Conservation (phyloP, 2,329 filamentous ascomycete genomes). For the Verticillium dahliae region DNA sequence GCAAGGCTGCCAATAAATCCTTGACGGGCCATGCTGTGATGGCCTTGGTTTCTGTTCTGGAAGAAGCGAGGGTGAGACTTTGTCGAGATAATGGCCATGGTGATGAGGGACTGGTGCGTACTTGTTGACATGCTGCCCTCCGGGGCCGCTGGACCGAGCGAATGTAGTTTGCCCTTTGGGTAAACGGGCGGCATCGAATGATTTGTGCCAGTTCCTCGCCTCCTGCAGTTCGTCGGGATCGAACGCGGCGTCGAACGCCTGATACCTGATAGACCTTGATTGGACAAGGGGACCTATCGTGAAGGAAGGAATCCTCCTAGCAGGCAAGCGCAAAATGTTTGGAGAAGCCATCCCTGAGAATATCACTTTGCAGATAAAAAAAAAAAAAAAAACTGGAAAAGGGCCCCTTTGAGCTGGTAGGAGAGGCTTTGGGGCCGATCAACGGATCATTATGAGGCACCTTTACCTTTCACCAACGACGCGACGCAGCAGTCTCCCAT, state of each 20-base stretch:
- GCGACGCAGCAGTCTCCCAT: too few species aligned
- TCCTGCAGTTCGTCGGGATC: constrained; percentile 43
- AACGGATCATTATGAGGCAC: too few species aligned
- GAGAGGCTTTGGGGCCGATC: too few species aligned
- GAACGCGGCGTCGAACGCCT: constrained; percentile 42
- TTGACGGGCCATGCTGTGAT: constrained; percentile 44
- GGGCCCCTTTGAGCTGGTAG: too few species aligned
- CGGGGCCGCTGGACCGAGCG: constrained; percentile 54
- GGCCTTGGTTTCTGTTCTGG: constrained; percentile 55
- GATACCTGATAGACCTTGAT: constrained; percentile 23
- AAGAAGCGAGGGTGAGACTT: background rate
- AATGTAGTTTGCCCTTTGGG: constrained; percentile 47
- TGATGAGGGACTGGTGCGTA: constrained; percentile 16
- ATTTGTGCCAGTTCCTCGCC: constrained; percentile 43
- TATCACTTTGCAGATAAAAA: too few species aligned
- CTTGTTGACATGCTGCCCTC: constrained; percentile 59
- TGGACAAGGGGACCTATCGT: background rate
- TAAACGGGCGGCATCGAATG: constrained; percentile 34
- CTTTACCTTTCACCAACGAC: too few species aligned
- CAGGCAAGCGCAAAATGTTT: background rate
- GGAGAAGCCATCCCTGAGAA: background rate
- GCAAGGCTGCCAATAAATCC: constrained; percentile 38
- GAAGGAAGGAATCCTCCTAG: background rate
- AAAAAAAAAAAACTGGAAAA: too few species aligned
- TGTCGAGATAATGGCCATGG: background rate